Evolutionary conservation across 306 rosid species (phyloP), one percentile per base, ranked within the genome.

Genomic region (Astragalus membranaceus): DNA sequence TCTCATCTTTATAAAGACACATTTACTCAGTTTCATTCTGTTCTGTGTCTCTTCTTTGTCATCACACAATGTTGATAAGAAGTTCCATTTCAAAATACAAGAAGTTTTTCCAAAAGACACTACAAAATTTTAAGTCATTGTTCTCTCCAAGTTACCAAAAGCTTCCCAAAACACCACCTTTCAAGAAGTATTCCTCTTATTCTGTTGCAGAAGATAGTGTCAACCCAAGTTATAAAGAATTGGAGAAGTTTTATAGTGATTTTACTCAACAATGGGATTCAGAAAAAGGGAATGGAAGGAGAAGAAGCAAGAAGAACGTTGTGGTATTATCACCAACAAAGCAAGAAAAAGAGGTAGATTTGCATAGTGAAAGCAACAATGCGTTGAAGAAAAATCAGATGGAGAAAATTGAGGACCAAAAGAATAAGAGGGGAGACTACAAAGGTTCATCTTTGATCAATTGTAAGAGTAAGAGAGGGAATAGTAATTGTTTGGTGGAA

Each of bases 81-180:
- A 81, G 43, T 44, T 72, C 98, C 75, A 79, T 93, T 79, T 88
- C 87, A 76, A 80, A 42, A 72, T 86, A 96, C 82, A 91, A 79
- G 81, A 86, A 81, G 80, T 82, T 95, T 77, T 79, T 95, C 75
- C 83, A 71, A 33, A 91, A 77, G 68, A 81, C 88, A 17, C 33
- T 89, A 3, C 79, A 83, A 6, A 85, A 44, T 57, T 69, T 91
- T 73, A 95, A 82, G 82, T 87, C 80, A 46, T 65, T 89, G 69
- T 95, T 95, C 83, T 81, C 87, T 43, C 69, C 63, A 0, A 55
- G 59, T 36, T 95, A 95, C 80, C 72, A 86, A 6, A 82, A 79
- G 83, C 86, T 95, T 32, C 97, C 99, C 3, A 87, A 91, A 79
- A 72, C 85, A 33, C 77, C 82, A 74, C 10, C 86, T n/a, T n/a